phyloP scores from a whole-genome alignment of 1,284 basidiomycete species.

The Lignosus rhinocerotis region DNA sequence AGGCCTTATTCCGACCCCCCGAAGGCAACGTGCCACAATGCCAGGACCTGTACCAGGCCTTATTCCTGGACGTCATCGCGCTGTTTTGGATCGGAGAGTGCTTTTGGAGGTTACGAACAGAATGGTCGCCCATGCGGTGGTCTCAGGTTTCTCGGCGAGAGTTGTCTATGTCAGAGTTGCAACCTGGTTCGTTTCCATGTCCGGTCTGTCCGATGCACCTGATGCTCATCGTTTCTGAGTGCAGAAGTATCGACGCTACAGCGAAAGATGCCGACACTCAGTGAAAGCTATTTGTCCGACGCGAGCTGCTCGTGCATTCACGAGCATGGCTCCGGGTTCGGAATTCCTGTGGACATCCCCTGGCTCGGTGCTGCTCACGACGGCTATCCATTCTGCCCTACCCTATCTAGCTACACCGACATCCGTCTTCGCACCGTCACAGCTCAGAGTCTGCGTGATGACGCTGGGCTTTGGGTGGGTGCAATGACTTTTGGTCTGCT shows the following conservation, averaged over 20 bases:
- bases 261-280: not conserved
- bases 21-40: not conserved
- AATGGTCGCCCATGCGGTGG: not conserved
- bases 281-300: not conserved
- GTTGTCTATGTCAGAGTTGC: not conserved
- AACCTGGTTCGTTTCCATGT: not conserved
- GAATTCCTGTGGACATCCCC: slow-evolving; percentile 9
- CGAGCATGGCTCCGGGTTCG: not conserved
- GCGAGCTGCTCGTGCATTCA: not conserved
- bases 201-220: not conserved
- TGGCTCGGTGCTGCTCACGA: slow-evolving; percentile 11
- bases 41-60: not conserved
- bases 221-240: too few species aligned
- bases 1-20: not conserved
- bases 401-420: slow-evolving; percentile 4
- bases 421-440: not conserved
- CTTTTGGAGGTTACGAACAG: not conserved
- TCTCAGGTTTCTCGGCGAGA: not conserved
- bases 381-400: slow-evolving; percentile 6
- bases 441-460: slow-evolving; percentile 1
- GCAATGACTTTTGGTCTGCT: slow-evolving; percentile 15
- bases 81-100: not conserved
- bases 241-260: too few species aligned
- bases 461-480: slow-evolving; percentile 13
- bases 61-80: not conserved